Evolutionary conservation across 2,329 filamentous ascomycete genomes (phyloP).

Genomic region (Aspergillus thermomutatus): DNA sequence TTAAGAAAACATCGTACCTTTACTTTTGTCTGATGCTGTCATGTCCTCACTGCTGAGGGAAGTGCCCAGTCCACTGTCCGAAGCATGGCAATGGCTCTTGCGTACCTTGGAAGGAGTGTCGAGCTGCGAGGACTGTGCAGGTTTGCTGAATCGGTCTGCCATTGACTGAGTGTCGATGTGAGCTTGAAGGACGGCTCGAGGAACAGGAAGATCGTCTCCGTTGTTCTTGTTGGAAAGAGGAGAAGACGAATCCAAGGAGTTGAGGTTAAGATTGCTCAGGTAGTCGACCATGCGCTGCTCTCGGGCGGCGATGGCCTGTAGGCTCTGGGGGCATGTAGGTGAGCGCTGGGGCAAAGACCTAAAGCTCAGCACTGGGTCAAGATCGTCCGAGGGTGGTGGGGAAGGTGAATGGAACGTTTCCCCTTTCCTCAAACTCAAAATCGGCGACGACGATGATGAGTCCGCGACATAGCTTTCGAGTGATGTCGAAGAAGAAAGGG

Average conservation of each 20-base stretch:
- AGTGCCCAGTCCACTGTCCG: slow-evolving; percentile 84
- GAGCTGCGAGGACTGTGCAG: slow-evolving; percentile 36
- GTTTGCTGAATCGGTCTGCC: slow-evolving; percentile 31
- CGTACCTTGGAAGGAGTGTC: slow-evolving; percentile 39
- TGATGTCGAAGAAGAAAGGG: slow-evolving; percentile 21
- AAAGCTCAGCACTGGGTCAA: slow-evolving; percentile 43
- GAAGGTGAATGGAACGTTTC: slow-evolving; percentile 58
- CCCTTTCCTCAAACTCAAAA: slow-evolving; percentile 62
- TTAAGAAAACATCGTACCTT: slow-evolving; percentile 37
- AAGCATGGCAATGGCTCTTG: slow-evolving; percentile 66
- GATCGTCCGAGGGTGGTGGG: slow-evolving; percentile 38
- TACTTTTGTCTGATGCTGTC: slow-evolving; percentile 46
- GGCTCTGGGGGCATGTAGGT: slow-evolving; percentile 52
- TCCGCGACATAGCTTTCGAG: slow-evolving; percentile 8
- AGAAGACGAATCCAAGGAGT: slow-evolving; percentile 46
- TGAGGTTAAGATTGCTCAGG: slow-evolving; percentile 63
- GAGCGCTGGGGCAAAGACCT: slow-evolving; percentile 60
- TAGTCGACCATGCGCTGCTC: slow-evolving; percentile 66
- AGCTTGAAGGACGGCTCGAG: slow-evolving; percentile 57
- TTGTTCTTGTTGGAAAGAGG: slow-evolving; percentile 39
- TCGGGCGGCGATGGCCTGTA: slow-evolving; percentile 68
- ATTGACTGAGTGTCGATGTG: slow-evolving; percentile 47
- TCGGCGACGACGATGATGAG: slow-evolving; percentile 17
- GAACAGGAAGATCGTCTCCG: slow-evolving; percentile 59
- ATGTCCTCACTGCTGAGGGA: slow-evolving; percentile 62